Evolutionary conservation across 2,329 filamentous ascomycete species (phyloP).

Genomic region (Cladobotryum mycophilum): DNA sequence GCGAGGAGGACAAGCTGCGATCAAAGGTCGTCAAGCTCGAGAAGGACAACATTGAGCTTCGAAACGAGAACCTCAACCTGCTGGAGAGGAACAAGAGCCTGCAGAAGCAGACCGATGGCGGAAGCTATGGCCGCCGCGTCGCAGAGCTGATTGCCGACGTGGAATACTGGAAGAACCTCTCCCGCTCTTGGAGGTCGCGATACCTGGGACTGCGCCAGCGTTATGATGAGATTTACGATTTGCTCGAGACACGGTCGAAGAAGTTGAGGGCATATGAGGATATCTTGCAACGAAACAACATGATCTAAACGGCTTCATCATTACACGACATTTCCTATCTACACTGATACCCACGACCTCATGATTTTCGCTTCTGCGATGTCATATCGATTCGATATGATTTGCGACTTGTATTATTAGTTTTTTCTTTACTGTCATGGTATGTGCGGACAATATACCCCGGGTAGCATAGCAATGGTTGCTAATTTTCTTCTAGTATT

Average conservation of each 20-base stretch:
- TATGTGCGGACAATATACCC: no score
- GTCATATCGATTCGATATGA: no score
- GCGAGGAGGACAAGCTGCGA: slow-evolving; percentile 28
- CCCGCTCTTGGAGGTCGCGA: slow-evolving; percentile 25
- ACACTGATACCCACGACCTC: neutral
- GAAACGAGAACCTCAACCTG: slow-evolving; percentile 31
- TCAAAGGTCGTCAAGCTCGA: slow-evolving; percentile 28
- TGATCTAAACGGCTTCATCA: slow-evolving; percentile 17
- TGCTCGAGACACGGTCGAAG: slow-evolving; percentile 24
- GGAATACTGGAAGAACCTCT: slow-evolving; percentile 29
- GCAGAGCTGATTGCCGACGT: slow-evolving; percentile 28
- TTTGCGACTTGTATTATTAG: no score
- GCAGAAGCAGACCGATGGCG: slow-evolving; percentile 25
- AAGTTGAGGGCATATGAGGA: slow-evolving; percentile 31
- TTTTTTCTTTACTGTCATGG: no score
- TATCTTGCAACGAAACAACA: slow-evolving; percentile 24
- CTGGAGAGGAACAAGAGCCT: slow-evolving; percentile 28
- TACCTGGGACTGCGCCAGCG: slow-evolving; percentile 22
- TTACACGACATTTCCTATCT: neutral
- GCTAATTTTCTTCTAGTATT: no score
- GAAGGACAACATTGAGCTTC: slow-evolving; percentile 31
- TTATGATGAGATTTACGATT: slow-evolving; percentile 23
- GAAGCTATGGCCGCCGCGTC: slow-evolving; percentile 25
- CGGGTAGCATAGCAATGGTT: no score
- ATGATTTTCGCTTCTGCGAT: neutral